Evolutionary conservation across 306 rosid genomes (phyloP).

Genomic region (Fragaria iinumae): DNA sequence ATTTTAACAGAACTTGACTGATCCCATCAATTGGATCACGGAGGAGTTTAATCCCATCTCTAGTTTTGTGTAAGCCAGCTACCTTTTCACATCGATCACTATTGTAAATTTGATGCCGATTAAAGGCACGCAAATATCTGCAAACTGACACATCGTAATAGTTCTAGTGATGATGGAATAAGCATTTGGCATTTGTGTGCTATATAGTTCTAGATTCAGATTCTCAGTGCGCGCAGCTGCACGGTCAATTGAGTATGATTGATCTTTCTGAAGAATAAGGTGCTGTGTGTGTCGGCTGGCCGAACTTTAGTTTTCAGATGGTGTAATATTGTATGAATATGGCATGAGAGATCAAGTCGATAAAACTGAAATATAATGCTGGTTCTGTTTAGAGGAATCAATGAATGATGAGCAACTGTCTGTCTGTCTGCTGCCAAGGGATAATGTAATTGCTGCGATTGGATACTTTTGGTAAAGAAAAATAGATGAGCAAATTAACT

Average conservation of each 20-base stretch:
- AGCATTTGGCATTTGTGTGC: background rate
- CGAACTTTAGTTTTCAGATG: background rate
- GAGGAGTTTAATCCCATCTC: background rate
- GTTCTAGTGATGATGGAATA: background rate
- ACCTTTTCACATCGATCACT: background rate
- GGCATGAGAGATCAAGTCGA: background rate
- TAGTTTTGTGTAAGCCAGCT: background rate
- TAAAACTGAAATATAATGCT: background rate
- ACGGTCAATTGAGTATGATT: background rate
- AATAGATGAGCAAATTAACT: conserved; percentile 16
- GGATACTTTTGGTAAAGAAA: conserved; percentile 15
- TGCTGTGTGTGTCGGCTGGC: background rate
- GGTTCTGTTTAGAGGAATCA: background rate
- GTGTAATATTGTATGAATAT: background rate
- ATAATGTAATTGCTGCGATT: background rate
- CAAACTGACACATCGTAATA: background rate
- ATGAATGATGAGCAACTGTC: background rate
- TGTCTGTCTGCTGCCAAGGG: background rate
- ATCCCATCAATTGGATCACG: background rate
- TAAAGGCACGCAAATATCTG: no score
- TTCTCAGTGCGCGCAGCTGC: background rate
- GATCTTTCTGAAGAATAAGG: background rate
- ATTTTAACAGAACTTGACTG: conserved; percentile 41
- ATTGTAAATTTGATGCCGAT: background rate
- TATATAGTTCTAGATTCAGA: background rate